These are phyloP conservation scores for Saraca asoca DNA, from an alignment of 331 rosid species.

Conservation along the genomic window DNA sequence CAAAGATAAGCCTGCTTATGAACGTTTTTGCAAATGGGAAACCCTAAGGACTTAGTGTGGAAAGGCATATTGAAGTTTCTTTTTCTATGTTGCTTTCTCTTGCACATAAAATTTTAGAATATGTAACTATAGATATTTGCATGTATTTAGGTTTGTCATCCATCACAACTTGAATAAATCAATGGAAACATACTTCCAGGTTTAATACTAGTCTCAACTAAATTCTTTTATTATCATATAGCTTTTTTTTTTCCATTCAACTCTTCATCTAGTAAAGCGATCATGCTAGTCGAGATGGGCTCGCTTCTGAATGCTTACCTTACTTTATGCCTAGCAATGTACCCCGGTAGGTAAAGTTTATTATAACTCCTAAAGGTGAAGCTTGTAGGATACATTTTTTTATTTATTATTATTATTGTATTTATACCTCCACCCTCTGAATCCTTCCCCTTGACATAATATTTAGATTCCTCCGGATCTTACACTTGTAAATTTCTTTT, in stretches of 20 bases:
- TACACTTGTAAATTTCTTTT: no score
- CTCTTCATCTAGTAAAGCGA: conserved; percentile 83
- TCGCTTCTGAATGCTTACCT: conserved; percentile 90
- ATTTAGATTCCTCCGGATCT: no score
- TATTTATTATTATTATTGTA: no score
- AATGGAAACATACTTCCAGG: conserved; percentile 99
- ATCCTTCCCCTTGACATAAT: no score
- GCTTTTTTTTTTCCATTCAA: conserved; percentile 35
- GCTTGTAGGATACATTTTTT: conserved; percentile 30
- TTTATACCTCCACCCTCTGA: no score
- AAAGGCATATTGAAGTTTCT: not conserved
- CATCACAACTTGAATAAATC: conserved; percentile 99
- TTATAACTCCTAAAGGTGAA: conserved; percentile 20
- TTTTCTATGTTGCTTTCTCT: conserved; percentile 19
- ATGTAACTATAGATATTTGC: conserved; percentile 41
- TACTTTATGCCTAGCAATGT: conserved; percentile 88
- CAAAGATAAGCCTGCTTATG: conserved; percentile 23
- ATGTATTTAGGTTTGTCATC: conserved; percentile 95
- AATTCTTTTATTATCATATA: conserved; percentile 24
- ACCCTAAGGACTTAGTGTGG: conserved; percentile 14
- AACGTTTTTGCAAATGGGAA: conserved; percentile 18
- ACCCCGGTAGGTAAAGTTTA: conserved; percentile 71
- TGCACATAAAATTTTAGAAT: conserved; percentile 30
- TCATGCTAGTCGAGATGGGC: conserved; percentile 97
- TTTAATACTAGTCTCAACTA: conserved; percentile 37